These are phyloP conservation scores for Cubamyces lactineus DNA, from an alignment of 768 basidiomycete genomes.

Conservation along the genomic window DNA sequence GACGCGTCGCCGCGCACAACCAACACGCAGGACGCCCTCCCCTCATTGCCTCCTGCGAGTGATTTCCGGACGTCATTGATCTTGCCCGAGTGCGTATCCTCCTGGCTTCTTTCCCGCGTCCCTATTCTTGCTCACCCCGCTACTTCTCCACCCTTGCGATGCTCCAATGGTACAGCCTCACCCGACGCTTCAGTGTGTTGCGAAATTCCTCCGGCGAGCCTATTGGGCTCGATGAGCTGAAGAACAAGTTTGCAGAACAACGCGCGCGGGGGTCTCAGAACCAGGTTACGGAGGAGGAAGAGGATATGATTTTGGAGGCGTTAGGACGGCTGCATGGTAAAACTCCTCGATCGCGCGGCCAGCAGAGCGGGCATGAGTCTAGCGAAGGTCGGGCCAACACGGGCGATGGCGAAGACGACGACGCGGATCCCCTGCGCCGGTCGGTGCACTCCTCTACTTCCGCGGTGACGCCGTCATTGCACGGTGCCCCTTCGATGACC, in stretches of 20 bases:
- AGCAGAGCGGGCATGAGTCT: conserved; percentile 15
- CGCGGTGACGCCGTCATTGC: conserved; percentile 40
- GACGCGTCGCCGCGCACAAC: conserved; percentile 31
- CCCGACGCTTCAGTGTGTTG: conserved; percentile 81
- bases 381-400: conserved; percentile 16
- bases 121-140: conserved; percentile 15
- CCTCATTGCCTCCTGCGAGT: conserved; percentile 65
- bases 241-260: conserved; percentile 73
- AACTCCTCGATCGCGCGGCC: conserved; percentile 28
- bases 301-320: conserved; percentile 81
- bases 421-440: conserved; percentile 21
- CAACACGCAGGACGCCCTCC: conserved; percentile 43
- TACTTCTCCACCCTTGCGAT: conserved; percentile 26
- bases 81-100: conserved; percentile 72
- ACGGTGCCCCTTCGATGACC: conserved; percentile 28
- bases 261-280: conserved; percentile 67
- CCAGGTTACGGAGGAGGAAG: conserved; percentile 79
- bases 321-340: conserved; percentile 57
- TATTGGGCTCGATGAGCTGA: conserved; percentile 65
- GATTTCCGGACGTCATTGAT: conserved; percentile 89
- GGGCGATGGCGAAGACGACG: conserved; percentile 17
- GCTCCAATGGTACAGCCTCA: conserved; percentile 55
- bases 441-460: conserved; percentile 37
- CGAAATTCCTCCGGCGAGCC: conserved; percentile 69
- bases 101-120: conserved; percentile 23